phyloP scores from a whole-genome alignment of 2,329 filamentous ascomycete species.

The Fusarium sp. region DNA sequence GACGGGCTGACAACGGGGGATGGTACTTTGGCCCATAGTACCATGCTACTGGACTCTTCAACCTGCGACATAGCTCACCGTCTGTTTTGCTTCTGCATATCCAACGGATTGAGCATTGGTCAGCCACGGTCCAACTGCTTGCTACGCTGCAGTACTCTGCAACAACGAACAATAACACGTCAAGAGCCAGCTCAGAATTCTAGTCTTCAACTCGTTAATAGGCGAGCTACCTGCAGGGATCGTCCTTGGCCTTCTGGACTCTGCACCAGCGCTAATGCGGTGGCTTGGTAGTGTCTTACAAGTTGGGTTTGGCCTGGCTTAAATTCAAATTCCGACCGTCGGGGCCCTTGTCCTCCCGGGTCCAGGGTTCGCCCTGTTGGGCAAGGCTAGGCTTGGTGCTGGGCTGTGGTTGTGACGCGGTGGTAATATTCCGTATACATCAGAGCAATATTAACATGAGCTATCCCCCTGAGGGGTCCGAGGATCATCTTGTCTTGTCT shows the following conservation, averaged over 20 bases:
- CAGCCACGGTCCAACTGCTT: constrained; percentile 5
- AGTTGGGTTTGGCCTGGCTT: constrained; percentile 29
- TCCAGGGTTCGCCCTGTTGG: constrained; percentile 21
- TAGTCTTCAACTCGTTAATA: constrained; percentile 13
- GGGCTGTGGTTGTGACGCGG: neutral
- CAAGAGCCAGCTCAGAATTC: constrained; percentile 38
- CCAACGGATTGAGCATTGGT: constrained; percentile 17
- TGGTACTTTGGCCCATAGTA: neutral
- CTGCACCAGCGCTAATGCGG: constrained; percentile 41
- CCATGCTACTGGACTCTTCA: constrained; percentile 9
- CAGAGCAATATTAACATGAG: constrained; percentile 42
- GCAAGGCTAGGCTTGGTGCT: constrained; percentile 3
- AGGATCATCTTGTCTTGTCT: constrained; percentile 29
- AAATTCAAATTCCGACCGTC: constrained; percentile 44
- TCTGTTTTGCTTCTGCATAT: constrained; percentile 1
- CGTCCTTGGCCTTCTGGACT: constrained; percentile 2
- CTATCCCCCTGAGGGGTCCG: constrained; percentile 24
- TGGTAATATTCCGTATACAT: neutral
- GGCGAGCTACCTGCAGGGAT: constrained; percentile 43
- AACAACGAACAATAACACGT: constrained; percentile 18
- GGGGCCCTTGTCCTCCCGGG: constrained; percentile 35
- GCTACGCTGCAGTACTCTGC: constrained; percentile 29
- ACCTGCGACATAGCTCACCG: neutral
- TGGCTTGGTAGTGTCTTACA: constrained; percentile 47
- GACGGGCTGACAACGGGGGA: constrained; percentile 15